Evolutionary conservation across 106 monocot genomes (phyloP).

Genomic region (Platanthera guangdongensis): DNA sequence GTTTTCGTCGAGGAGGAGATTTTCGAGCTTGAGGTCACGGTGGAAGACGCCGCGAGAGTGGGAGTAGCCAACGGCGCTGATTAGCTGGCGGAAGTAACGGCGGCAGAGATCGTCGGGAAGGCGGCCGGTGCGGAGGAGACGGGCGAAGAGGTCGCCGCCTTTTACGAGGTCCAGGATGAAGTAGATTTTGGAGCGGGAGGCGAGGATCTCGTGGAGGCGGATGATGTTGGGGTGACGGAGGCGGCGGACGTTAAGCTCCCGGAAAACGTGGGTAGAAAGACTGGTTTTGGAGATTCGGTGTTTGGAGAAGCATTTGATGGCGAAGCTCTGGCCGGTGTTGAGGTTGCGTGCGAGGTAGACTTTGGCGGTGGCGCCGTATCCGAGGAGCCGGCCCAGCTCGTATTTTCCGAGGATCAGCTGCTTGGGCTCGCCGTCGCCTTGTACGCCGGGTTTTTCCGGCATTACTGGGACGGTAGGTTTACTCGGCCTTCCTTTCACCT

Average conservation of each 20-base stretch:
- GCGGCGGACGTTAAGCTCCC: conserved; percentile 15
- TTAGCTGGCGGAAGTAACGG: conserved; percentile 70
- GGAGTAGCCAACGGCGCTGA: conserved; percentile 79
- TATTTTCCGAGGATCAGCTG: conserved; percentile 34
- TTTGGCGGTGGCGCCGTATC: conserved; percentile 54
- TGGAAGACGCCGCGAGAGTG: conserved; percentile 88
- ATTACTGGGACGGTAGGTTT: background rate
- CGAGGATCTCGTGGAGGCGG: conserved; percentile 26
- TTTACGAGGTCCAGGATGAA: conserved; percentile 19
- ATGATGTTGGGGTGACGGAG: conserved; percentile 23
- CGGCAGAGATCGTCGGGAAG: conserved; percentile 12
- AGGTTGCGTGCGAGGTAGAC: conserved; percentile 48
- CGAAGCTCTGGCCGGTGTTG: conserved; percentile 8
- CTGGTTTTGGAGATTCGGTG: background rate
- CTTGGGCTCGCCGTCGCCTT: background rate
- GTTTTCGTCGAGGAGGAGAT: conserved; percentile 62
- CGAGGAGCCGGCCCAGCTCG: conserved; percentile 58
- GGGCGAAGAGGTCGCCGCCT: conserved; percentile 19
- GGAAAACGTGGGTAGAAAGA: background rate
- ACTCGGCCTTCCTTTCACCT: too few relatives aligned
- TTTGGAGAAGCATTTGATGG: conserved; percentile 18
- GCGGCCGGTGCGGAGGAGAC: conserved; percentile 9
- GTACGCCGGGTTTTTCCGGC: background rate
- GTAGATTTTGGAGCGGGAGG: conserved; percentile 21
- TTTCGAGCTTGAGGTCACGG: conserved; percentile 92